Evolutionary conservation across 2,329 filamentous ascomycete species (phyloP).

Genomic region (Fusarium transvaalense): DNA sequence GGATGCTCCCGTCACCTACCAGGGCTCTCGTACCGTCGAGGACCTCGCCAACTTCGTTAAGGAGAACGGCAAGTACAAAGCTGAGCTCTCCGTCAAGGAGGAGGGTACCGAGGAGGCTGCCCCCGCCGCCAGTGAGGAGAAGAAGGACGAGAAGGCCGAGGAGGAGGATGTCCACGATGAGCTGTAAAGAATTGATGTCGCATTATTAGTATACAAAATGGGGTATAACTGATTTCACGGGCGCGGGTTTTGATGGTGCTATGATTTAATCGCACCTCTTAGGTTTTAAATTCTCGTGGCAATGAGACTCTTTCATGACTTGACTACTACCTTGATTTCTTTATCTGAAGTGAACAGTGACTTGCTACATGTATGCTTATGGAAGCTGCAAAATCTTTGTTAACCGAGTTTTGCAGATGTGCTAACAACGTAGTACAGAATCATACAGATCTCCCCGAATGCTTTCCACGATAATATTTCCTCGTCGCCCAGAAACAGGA

Average conservation of each 20-base stretch:
- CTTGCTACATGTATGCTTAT: not conserved
- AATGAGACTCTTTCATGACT: constrained; percentile 46
- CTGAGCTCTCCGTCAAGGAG: constrained; percentile 71
- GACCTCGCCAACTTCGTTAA: constrained; percentile 93
- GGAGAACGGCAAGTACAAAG: constrained; percentile 93
- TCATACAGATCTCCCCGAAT: constrained; percentile 25
- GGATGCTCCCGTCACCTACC: constrained; percentile 86
- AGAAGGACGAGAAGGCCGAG: constrained; percentile 60
- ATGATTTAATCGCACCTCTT: constrained; percentile 41
- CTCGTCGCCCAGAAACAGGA: constrained; percentile 12
- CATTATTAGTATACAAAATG: constrained; percentile 48
- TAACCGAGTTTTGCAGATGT: constrained; percentile 25
- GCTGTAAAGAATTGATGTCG: constrained; percentile 69
- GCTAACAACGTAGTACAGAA: constrained; percentile 25
- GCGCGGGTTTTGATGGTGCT: constrained; percentile 51
- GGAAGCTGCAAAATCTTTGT: constrained; percentile 4
- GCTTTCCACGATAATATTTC: constrained; percentile 11
- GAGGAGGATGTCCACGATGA: constrained; percentile 75
- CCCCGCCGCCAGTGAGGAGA: constrained; percentile 65
- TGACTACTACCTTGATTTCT: constrained; percentile 29
- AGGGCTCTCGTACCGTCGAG: constrained; percentile 87
- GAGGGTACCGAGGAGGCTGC: constrained; percentile 68
- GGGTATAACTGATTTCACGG: constrained; percentile 52
- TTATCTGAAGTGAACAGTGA: not conserved
- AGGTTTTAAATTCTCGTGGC: constrained; percentile 48